These are phyloP conservation scores for Schizochytrium sp. DNA, from an alignment of 108 stramenopile genomes.

Conservation along the genomic window DNA sequence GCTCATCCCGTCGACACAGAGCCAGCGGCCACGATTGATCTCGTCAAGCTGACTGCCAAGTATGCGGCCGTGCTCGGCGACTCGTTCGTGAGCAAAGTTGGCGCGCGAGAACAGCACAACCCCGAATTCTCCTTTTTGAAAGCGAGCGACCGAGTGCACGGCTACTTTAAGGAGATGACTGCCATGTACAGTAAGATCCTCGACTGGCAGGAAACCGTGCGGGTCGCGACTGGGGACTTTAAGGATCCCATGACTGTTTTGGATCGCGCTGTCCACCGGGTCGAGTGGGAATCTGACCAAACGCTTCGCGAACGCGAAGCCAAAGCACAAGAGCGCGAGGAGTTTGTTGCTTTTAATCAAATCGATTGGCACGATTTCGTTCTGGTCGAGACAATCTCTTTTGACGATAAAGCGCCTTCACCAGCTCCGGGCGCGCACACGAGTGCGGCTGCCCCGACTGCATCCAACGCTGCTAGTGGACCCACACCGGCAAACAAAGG, in stretches of 20 bases:
- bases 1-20: not conserved
- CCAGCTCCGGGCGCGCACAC: not conserved
- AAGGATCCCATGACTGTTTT: not conserved
- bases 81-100: not conserved
- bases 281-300: not conserved
- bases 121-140: not conserved
- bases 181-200: not conserved
- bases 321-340: not conserved
- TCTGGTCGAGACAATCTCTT: not conserved
- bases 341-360: not conserved
- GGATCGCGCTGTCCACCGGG: constrained; percentile 6
- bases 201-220: not conserved
- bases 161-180: not conserved
- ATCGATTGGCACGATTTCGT: constrained; percentile 13
- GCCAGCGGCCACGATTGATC: not conserved
- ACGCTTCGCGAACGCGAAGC: not conserved
- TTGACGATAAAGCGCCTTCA: not conserved
- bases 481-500: not conserved
- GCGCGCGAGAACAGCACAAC: not conserved
- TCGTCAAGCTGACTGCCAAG: not conserved
- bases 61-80: not conserved
- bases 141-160: not conserved
- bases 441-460: not conserved
- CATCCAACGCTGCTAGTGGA: not conserved
- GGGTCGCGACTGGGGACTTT: not conserved